These are phyloP conservation scores for Penicillium thymicola DNA, from an alignment of 2,329 filamentous ascomycete species.

Conservation along the genomic window DNA sequence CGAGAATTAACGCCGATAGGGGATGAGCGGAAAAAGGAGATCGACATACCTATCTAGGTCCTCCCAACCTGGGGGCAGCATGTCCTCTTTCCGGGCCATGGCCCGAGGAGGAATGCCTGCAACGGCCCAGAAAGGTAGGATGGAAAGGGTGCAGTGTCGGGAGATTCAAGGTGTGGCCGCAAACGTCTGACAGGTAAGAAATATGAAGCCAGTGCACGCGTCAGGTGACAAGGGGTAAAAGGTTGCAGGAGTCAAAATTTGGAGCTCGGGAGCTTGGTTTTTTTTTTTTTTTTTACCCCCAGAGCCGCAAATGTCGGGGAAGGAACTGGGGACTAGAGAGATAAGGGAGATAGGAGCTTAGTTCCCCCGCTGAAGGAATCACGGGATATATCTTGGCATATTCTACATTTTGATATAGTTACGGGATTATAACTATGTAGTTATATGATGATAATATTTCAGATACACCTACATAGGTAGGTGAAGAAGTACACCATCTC, in stretches of 20 bases:
- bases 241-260: constrained; percentile 6
- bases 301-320: constrained; percentile 13
- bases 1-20: neutral
- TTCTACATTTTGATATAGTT: too few relatives aligned
- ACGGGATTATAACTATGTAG: too few relatives aligned
- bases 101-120: constrained; percentile 36
- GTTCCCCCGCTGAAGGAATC: neutral
- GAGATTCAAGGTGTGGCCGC: constrained; percentile 1
- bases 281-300: neutral
- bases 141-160: constrained; percentile 5
- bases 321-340: neutral
- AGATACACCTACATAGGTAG: too few relatives aligned
- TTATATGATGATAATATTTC: too few relatives aligned
- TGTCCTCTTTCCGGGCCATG: constrained; percentile 43
- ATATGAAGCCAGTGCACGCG: constrained; percentile 1
- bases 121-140: constrained; percentile 8
- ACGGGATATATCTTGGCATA: constrained; percentile 3
- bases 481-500: too few relatives aligned
- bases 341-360: constrained; percentile 7
- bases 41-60: constrained; percentile 40
- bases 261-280: constrained; percentile 3
- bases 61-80: constrained; percentile 41
- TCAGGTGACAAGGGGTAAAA: constrained; percentile 9
- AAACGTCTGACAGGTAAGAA: constrained; percentile 5
- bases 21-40: constrained; percentile 13